A percentile compares a stretch with the other conserved stretches of the same genome.
Evolutionary conservation across 176 grass and related monocot species (phyloP).

Genomic region (Carex kokanica): DNA sequence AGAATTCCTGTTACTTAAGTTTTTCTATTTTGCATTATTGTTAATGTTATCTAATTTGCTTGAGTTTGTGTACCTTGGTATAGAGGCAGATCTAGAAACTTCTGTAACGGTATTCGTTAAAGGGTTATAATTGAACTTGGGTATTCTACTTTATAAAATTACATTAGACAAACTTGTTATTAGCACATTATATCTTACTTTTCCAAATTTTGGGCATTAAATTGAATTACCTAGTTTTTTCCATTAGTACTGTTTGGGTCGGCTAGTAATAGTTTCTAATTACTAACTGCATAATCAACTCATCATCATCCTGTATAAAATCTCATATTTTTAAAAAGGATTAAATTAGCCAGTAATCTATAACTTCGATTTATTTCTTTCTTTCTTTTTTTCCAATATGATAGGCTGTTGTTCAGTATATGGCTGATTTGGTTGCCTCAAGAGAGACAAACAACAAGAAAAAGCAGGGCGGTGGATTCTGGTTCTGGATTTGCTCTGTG

Average conservation of each 20-base stretch:
- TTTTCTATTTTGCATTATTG: neutral
- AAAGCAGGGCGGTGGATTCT: constrained; percentile 43
- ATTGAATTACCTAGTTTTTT: neutral
- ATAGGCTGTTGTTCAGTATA: constrained; percentile 72
- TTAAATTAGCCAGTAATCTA: neutral
- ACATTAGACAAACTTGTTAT: neutral
- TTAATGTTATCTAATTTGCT: neutral
- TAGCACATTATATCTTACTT: neutral
- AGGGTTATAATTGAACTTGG: neutral
- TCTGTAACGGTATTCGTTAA: neutral
- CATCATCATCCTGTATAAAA: neutral
- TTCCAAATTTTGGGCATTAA: neutral
- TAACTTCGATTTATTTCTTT: constrained; percentile 16
- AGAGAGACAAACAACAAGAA: constrained; percentile 36
- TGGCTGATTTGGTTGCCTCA: constrained; percentile 61
- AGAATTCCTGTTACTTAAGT: neutral
- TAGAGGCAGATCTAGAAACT: neutral
- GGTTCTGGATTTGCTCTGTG: constrained; percentile 62
- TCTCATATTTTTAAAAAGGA: neutral
- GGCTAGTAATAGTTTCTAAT: neutral
- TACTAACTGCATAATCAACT: neutral
- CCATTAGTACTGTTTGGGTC: neutral
- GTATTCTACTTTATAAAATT: neutral
- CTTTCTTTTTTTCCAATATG: constrained; percentile 12
- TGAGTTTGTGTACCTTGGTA: neutral